Percentiles rank a stretch among this genome's conserved stretches.
phyloP scores from a whole-genome alignment of 23 red algal species.

The Gracilaria gracilis region DNA sequence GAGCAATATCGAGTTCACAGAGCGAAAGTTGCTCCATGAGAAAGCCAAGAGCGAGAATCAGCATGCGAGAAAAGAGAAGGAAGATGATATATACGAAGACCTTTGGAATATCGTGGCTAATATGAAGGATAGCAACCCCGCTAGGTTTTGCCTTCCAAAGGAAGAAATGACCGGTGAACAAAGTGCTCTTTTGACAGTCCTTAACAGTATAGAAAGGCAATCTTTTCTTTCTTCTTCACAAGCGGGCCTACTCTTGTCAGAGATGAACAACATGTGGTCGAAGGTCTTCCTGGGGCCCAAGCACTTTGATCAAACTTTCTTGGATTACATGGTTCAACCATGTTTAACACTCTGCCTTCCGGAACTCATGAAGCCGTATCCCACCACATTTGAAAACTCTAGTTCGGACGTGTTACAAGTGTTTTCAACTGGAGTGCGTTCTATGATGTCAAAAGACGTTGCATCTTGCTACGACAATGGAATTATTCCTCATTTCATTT shows the following conservation, averaged over 20 bases:
- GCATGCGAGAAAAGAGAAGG: slow-evolving; percentile 24
- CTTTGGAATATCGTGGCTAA: not conserved
- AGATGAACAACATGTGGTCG: slow-evolving; percentile 62
- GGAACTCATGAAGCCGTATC: slow-evolving; percentile 1
- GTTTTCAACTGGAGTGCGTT: not conserved
- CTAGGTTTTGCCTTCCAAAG: too few relatives aligned
- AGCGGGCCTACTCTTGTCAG: slow-evolving; percentile 7
- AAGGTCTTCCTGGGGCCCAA: slow-evolving; percentile 1
- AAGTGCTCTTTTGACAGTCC: slow-evolving; percentile 41
- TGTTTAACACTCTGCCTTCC: slow-evolving; percentile 36
- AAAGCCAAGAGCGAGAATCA: slow-evolving; percentile 42
- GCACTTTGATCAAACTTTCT: slow-evolving; percentile 24
- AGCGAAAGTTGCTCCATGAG: slow-evolving; percentile 52
- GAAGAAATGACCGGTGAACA: slow-evolving; percentile 23
- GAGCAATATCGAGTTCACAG: slow-evolving; percentile 71
- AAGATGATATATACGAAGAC: slow-evolving; percentile 31
- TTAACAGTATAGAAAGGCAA: slow-evolving; percentile 27
- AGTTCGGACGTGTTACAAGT: not conserved
- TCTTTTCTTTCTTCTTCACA: slow-evolving; percentile 27
- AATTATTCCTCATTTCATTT: slow-evolving; percentile 3
- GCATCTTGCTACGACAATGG: slow-evolving; percentile 7
- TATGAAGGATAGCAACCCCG: not conserved
- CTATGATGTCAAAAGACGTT: not conserved
- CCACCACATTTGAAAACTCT: not conserved
- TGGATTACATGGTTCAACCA: slow-evolving; percentile 43